Evolutionary conservation across 2,329 filamentous ascomycete species (phyloP).

Genomic region (Dactylellina cionopaga): DNA sequence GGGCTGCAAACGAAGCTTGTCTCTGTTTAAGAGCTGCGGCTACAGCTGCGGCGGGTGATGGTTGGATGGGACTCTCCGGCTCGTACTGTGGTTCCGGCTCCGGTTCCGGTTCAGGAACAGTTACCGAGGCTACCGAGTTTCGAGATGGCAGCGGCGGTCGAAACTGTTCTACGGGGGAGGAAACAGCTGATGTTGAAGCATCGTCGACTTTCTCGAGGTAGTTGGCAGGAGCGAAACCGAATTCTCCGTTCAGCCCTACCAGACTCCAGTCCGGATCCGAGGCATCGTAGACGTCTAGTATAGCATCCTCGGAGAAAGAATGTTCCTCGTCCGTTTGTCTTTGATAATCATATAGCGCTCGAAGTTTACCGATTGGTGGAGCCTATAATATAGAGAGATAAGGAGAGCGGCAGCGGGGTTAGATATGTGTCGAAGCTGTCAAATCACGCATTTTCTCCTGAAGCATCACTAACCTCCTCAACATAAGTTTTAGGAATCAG

Average conservation of each 20-base stretch:
- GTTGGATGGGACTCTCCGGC: constrained; percentile 27
- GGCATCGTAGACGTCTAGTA: constrained; percentile 84
- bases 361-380: constrained; percentile 74
- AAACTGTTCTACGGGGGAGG: constrained; percentile 57
- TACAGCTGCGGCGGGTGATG: constrained; percentile 30
- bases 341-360: constrained; percentile 97
- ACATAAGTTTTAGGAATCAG: constrained; percentile 95
- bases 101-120: constrained; percentile 3
- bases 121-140: constrained; percentile 49
- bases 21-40: constrained; percentile 37
- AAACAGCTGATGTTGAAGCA: constrained; percentile 62
- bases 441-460: constrained; percentile 47
- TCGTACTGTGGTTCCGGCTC: constrained; percentile 33
- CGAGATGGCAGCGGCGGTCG: constrained; percentile 55
- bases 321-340: constrained; percentile 97
- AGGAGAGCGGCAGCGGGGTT: neutral
- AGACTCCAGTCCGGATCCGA: constrained; percentile 97
- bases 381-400: constrained; percentile 69
- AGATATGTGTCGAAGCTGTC: too few relatives aligned
- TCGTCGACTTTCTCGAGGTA: constrained; percentile 77
- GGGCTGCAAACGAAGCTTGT: constrained; percentile 24
- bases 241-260: constrained; percentile 84
- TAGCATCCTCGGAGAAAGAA: constrained; percentile 89
- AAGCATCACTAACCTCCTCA: constrained; percentile 78
- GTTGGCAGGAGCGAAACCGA: constrained; percentile 93